phyloP scores from a whole-genome alignment of 305 asterid genomes.

The Fraxinus baroniana region DNA sequence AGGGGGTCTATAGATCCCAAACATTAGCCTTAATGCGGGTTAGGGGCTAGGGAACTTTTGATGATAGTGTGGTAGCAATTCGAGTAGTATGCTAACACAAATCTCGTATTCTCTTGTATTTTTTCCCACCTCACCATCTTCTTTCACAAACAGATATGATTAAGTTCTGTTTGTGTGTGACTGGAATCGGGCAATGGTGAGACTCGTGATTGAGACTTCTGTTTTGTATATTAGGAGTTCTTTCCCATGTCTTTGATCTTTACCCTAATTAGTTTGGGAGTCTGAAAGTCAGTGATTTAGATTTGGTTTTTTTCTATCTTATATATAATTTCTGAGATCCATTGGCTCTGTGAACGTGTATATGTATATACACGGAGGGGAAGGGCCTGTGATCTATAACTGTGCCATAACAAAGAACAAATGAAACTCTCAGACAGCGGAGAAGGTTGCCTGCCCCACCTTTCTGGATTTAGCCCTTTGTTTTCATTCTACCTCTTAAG shows the following conservation, averaged over 20 bases:
- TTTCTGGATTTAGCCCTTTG: background rate
- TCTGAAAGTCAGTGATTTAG: background rate
- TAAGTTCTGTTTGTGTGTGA: background rate
- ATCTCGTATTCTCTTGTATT: background rate
- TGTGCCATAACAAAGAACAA: background rate
- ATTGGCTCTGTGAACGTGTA: background rate
- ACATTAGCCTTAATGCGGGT: background rate
- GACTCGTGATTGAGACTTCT: background rate
- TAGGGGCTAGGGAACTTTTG: background rate
- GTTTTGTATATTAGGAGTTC: background rate
- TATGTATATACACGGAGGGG: background rate
- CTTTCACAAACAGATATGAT: background rate
- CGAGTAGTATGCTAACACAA: background rate
- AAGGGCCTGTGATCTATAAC: background rate
- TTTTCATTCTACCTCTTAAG: background rate
- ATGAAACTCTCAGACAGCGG: background rate
- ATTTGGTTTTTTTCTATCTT: background rate
- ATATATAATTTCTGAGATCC: background rate
- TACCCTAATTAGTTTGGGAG: background rate
- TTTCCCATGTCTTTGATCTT: background rate
- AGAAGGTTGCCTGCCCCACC: background rate
- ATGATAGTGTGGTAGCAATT: background rate
- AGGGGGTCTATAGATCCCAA: background rate
- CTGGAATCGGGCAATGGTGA: background rate
- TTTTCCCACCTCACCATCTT: background rate